These are phyloP conservation scores for Dipteronia dyeriana DNA, from an alignment of 345 rosid genomes.

Conservation along the genomic window DNA sequence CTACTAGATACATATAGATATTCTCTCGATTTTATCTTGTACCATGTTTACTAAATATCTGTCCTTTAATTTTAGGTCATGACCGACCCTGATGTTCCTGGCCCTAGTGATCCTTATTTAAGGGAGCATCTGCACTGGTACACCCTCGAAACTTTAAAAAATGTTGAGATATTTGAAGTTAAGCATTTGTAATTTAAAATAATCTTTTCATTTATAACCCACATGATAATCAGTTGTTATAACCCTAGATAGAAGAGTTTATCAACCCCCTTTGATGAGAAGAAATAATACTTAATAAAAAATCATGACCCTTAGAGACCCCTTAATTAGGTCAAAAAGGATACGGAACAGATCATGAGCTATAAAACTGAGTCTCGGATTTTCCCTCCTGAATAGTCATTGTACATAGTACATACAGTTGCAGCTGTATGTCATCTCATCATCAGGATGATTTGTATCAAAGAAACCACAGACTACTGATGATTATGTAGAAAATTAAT, in stretches of 20 bases:
- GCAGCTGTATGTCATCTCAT: not conserved
- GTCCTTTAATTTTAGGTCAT: slow-evolving; percentile 42
- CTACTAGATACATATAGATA: not conserved
- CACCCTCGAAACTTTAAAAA: not conserved
- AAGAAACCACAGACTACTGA: not conserved
- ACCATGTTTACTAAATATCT: not conserved
- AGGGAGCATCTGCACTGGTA: slow-evolving; percentile 75
- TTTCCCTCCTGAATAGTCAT: not conserved
- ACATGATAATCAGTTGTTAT: not conserved
- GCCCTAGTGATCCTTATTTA: slow-evolving; percentile 68
- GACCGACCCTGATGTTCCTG: slow-evolving; percentile 76
- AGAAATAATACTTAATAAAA: not conserved
- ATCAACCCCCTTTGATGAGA: not conserved
- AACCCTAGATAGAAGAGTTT: not conserved
- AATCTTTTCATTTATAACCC: not conserved
- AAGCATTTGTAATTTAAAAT: not conserved
- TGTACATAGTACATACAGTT: not conserved
- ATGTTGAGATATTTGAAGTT: not conserved
- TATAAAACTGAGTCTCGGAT: no score
- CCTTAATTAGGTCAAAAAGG: not conserved
- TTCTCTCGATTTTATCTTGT: not conserved
- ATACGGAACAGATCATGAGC: not conserved
- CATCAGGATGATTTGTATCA: not conserved
- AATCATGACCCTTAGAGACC: not conserved
- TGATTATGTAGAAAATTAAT: not conserved